phyloP scores from a whole-genome alignment of 2,329 filamentous ascomycete species.

The Pestalotiopsis sp. region DNA sequence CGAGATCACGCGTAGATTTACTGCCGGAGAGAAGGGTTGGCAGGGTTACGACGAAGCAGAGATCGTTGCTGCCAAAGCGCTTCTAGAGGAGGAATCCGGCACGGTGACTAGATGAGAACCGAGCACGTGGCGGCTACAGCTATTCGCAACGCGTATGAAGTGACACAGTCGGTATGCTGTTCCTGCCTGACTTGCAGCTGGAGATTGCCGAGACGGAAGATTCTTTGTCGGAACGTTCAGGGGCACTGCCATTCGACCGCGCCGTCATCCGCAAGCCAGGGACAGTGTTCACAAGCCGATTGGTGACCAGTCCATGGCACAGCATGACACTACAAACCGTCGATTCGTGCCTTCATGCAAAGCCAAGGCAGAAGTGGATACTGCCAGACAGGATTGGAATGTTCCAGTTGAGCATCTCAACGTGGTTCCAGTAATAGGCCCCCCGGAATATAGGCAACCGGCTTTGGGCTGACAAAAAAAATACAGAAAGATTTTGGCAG shows the following conservation, averaged over 20 bases:
- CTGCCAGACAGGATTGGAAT: slow-evolving; percentile 28
- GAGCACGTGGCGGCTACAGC: background rate
- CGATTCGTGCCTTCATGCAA: slow-evolving; percentile 29
- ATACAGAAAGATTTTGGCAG: slow-evolving; percentile 3
- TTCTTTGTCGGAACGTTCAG: slow-evolving; percentile 20
- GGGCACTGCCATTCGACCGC: slow-evolving; percentile 17
- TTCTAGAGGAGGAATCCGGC: slow-evolving; percentile 59
- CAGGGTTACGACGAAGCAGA: slow-evolving; percentile 74
- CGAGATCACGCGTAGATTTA: slow-evolving; percentile 72
- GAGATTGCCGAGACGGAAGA: slow-evolving; percentile 2
- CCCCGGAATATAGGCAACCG: slow-evolving; percentile 13
- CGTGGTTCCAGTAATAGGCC: slow-evolving; percentile 41
- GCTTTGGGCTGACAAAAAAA: slow-evolving; percentile 19
- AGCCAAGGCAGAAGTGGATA: slow-evolving; percentile 34
- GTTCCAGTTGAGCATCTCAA: slow-evolving; percentile 29
- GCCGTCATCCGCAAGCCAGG: slow-evolving; percentile 19
- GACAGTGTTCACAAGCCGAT: background rate
- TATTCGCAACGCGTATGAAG: slow-evolving; percentile 19
- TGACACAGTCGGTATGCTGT: slow-evolving; percentile 28
- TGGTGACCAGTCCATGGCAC: slow-evolving; percentile 2
- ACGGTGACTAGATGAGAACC: slow-evolving; percentile 45
- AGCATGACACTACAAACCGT: background rate
- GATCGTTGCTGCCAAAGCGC: slow-evolving; percentile 69
- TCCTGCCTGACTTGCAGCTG: slow-evolving; percentile 18
- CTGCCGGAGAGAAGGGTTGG: slow-evolving; percentile 66